Percentiles rank a stretch among this genome's conserved stretches.
These are phyloP conservation scores for Ceratobasidium sp. DNA, from an alignment of 1,284 basidiomycete genomes.

Conservation along the genomic window DNA sequence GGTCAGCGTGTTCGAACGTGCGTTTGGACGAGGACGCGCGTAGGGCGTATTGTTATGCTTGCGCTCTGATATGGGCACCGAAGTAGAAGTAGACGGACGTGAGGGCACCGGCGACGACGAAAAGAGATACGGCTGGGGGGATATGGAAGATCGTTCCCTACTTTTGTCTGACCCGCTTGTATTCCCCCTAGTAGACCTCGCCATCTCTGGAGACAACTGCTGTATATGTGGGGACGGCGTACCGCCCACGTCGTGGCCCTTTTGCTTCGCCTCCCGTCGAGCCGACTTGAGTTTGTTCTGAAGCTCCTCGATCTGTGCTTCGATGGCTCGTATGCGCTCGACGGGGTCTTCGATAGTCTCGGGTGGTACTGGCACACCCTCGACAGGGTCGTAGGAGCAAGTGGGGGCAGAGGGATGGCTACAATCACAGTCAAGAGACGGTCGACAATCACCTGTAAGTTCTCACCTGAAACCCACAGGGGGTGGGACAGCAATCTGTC, in stretches of 20 bases:
- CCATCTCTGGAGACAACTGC: constrained; percentile 26
- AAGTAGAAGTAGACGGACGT: constrained; percentile 37
- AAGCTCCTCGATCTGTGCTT: constrained; percentile 77
- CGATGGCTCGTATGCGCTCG: constrained; percentile 76
- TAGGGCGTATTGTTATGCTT: constrained; percentile 24
- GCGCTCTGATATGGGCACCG: constrained; percentile 36
- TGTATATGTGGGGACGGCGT: constrained; percentile 10
- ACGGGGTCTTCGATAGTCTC: constrained; percentile 66
- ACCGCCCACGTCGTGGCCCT: constrained; percentile 46
- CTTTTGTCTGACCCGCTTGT: constrained; percentile 38
- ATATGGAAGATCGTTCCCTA: constrained; percentile 33
- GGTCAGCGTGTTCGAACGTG: constrained; percentile 12
- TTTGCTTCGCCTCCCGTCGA: constrained; percentile 51
- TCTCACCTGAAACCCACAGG: constrained; percentile 62
- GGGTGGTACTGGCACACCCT: constrained; percentile 76
- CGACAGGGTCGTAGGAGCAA: constrained; percentile 82
- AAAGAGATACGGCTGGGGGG: constrained; percentile 36
- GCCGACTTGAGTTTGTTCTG: constrained; percentile 62
- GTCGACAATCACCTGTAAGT: constrained; percentile 55
- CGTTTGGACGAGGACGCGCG: constrained; percentile 16
- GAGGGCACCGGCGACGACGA: constrained; percentile 35
- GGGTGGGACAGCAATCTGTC: constrained; percentile 42
- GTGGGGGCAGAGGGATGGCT: constrained; percentile 82
- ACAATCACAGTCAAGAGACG: constrained; percentile 18
- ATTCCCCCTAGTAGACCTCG: constrained; percentile 33